Evolutionary conservation across 116 monocot genomes (phyloP).

Genomic region (Trichopus zeylanicus): DNA sequence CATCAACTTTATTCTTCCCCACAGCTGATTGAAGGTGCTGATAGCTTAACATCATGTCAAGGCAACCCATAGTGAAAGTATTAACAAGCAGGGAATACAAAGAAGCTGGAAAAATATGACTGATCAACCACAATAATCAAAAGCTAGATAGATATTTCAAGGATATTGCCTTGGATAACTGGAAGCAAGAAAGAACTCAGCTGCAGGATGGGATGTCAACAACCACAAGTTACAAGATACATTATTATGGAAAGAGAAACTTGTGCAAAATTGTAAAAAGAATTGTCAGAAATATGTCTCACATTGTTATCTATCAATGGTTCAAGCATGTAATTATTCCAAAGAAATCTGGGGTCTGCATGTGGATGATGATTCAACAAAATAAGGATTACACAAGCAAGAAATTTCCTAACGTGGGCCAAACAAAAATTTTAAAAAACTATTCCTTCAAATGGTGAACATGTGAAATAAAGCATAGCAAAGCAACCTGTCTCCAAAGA

Average conservation of each 20-base stretch:
- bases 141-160: constrained; percentile 9
- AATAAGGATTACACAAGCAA: neutral
- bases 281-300: constrained; percentile 7
- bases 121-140: neutral
- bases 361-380: constrained; percentile 20
- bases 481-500: constrained; percentile 93
- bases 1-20: constrained; percentile 56
- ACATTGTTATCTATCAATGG: constrained; percentile 85
- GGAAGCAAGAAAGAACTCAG: constrained; percentile 81
- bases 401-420: neutral
- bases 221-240: constrained; percentile 7
- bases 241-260: neutral
- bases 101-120: neutral
- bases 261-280: constrained; percentile 1
- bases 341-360: constrained; percentile 94
- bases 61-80: too few relatives aligned
- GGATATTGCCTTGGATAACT: constrained; percentile 99
- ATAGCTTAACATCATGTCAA: constrained; percentile 73
- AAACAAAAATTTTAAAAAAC: neutral
- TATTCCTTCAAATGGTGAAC: too few relatives aligned
- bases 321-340: constrained; percentile 96
- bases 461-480: neutral
- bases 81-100: constrained; percentile 4
- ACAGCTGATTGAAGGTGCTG: constrained; percentile 73
- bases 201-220: constrained; percentile 40